Evolutionary conservation across 2,329 filamentous ascomycete genomes (phyloP), one percentile per base, ranked within the genome.

Genomic region (Fusarium ramigenum): DNA sequence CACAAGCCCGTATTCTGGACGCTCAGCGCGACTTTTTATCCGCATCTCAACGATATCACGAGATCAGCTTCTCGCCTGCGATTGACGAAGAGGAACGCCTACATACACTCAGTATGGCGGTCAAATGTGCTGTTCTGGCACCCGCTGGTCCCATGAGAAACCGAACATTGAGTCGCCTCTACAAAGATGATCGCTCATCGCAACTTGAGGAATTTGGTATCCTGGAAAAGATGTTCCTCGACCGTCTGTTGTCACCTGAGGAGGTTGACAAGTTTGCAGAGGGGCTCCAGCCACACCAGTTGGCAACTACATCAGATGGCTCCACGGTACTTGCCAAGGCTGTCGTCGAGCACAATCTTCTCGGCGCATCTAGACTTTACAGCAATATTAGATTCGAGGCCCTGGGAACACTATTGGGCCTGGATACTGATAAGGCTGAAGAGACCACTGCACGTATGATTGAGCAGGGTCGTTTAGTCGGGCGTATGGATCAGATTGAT

Each of bases 211-310:
- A 98, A 83, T 96, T 93, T 79, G 87, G 90, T 54, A 98, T 99
- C 60, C 85, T 99, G 19, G 96, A 98, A 85, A 98, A 98, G 86
- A 98, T 99, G 90, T 97, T 97, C 82, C 87, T 98, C 54, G 94
- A 98, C 82, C 90, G 95, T 10, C 86, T 99, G 7, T 87, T 99
- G 54, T 89, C 90, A 2, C 90, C 92, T 0, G 88, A 87, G n/a
- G 96, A 99, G 83, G 94, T 98, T 46, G 90, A 91, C 42, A 91
- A 93, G 62, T 99, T 99, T 79, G 93, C 95, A 1, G 87, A 93
- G 76, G 92, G 91, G 58, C 87, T 99, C 54, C 88, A 91, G 63
- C 92, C 93, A 28, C 96, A 99, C 83, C 96, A 99, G 83, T 90
- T 98, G 5, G 96, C 96, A 30, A 92, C 90, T 71, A 98, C 94